Percentiles rank a stretch among this genome's conserved stretches.
phyloP scores from a whole-genome alignment of 2,329 filamentous ascomycete genomes.

The Arthrobotrys musiformis region DNA sequence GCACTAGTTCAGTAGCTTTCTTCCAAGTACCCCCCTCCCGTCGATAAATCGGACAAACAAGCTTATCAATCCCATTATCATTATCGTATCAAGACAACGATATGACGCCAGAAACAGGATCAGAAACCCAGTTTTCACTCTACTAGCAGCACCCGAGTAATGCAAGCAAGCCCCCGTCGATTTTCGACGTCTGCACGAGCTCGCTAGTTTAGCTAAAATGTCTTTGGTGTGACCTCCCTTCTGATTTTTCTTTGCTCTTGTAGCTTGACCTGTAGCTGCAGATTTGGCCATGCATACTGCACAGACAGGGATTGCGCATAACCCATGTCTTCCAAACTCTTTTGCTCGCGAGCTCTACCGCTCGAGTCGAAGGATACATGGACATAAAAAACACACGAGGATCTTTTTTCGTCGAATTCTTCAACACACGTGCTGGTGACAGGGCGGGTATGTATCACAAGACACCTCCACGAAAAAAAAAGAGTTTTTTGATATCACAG shows the following conservation, averaged over 20 bases:
- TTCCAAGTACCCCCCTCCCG: not conserved
- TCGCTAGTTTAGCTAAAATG: constrained; percentile 27
- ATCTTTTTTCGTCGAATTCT: constrained; percentile 10
- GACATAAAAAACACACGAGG: not conserved
- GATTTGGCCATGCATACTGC: constrained; percentile 6
- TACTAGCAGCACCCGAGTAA: not conserved
- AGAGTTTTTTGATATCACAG: not conserved
- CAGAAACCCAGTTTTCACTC: not conserved
- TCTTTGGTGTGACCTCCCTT: constrained; percentile 12
- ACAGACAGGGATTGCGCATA: constrained; percentile 18
- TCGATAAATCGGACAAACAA: not conserved
- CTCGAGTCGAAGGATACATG: not conserved
- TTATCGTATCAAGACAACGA: constrained; percentile 5
- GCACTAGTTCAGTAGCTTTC: too few relatives aligned
- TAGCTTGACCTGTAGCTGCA: too few relatives aligned
- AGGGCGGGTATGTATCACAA: constrained; percentile 23
- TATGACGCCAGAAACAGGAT: not conserved
- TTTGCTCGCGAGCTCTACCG: constrained; percentile 19
- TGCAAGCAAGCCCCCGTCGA: constrained; percentile 14
- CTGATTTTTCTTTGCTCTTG: too few relatives aligned
- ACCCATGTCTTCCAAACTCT: constrained; percentile 19
- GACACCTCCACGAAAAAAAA: not conserved
- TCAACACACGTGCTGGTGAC: constrained; percentile 8
- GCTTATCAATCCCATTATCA: constrained; percentile 7
- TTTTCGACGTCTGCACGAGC: constrained; percentile 18